Base-by-base conservation (phyloP, 2,329 filamentous ascomycete genomes). In the Coniella vitis region DNA sequence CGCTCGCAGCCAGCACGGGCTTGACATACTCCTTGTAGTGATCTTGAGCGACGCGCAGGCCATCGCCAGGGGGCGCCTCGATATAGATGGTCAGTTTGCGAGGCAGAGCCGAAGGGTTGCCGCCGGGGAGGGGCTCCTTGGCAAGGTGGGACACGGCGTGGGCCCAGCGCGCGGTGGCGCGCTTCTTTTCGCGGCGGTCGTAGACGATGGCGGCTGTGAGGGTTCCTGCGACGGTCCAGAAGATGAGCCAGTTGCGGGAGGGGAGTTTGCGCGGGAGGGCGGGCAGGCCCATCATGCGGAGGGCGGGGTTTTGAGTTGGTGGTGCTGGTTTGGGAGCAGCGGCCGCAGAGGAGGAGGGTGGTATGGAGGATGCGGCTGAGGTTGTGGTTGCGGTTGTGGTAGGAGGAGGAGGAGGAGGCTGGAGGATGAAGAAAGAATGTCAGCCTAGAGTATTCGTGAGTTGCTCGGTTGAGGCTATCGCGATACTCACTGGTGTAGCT, bases 231-330 rank as follows among this genome's bases (percentile, higher is more conserved):
- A 97, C 66, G 40, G 85, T 75, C 67, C 90, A 82, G 71, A 98
- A 98, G 61, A 98, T 96, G 69, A 93, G 81, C 93, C 93, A 98
- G 66, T 97, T 97, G 54, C 93, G 86, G 16, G 91, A 97, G 7
- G 93, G 93, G 16, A 98, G 81, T 67, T 83, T 89, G 58, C 83
- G 78, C 52, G 87, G 86, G 53, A 96, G 79, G 57, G 84, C 86
- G 44, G 91, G 91, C 51, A 98, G 73, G 49, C 91, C 91, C 70
- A 93, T 81, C 77, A 87, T 86, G 55, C 79, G 80, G 60, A 88
- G 79, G 47, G 82, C 86, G 38, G 84, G 85, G 68, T 91, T 91
- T 43, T 77, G 73, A 59, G 73, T 67, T 40, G 69, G 60, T 57
- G 34, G 34, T 16, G 31, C 32, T 12, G 40, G 29, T 25, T 34